Conservation (phyloP, 163 green algal species). For the Prototheca wickerhamii region DNA sequence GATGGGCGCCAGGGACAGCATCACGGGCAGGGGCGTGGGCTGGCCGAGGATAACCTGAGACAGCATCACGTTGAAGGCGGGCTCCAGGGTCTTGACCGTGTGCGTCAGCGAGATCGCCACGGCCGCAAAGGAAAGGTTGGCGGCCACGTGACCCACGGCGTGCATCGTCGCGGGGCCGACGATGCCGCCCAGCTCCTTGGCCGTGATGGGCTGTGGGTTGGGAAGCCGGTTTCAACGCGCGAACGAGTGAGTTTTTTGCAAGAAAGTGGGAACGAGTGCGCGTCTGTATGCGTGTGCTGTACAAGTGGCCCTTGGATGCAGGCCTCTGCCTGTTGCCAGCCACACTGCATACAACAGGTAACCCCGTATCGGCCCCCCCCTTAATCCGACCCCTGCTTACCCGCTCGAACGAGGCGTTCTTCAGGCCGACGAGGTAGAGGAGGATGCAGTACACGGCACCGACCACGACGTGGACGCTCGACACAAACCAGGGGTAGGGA, state of each 20-base stretch:
- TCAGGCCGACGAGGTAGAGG: conserved; percentile 77
- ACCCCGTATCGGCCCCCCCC: background rate
- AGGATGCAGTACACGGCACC: conserved; percentile 82
- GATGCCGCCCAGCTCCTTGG: conserved; percentile 76
- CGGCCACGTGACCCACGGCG: conserved; percentile 88
- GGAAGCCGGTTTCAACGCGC: background rate
- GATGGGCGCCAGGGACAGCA: conserved; percentile 86
- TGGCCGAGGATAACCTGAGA: conserved; percentile 76
- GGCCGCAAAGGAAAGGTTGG: conserved; percentile 95
- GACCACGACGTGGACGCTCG: conserved; percentile 90
- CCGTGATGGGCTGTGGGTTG: conserved; percentile 61
- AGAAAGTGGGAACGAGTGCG: too few species aligned
- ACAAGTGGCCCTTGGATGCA: background rate
- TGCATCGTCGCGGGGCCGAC: conserved; percentile 87
- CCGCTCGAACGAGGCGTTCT: conserved; percentile 80
- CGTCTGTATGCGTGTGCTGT: too few species aligned
- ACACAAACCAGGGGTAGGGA: conserved; percentile 97
- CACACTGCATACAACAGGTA: background rate
- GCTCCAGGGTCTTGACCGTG: conserved; percentile 97
- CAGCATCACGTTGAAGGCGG: conserved; percentile 92
- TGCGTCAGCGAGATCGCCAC: conserved; percentile 97
- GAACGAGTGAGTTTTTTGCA: too few species aligned
- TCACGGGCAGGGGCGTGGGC: conserved; percentile 69
- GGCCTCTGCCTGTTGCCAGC: too few species aligned
- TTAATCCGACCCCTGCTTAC: conserved; percentile 26